Percentiles rank a stretch among this genome's conserved stretches.
Conservation (phyloP, 805 yeast genomes). For the Maudiozyma pseudohumilis region DNA sequence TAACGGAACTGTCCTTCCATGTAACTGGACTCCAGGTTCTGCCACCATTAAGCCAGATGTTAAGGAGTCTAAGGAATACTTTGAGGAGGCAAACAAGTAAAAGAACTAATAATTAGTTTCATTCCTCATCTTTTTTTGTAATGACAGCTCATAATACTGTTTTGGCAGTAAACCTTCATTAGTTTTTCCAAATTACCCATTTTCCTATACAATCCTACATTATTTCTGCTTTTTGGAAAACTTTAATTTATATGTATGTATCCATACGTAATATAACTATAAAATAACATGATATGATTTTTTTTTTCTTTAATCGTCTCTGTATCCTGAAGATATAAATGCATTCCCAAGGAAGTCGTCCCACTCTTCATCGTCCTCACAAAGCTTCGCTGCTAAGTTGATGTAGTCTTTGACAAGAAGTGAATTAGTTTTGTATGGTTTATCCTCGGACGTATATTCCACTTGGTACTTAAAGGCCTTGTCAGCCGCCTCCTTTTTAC, state of each 20-base stretch:
- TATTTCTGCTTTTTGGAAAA: too few relatives aligned
- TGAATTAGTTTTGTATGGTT: conserved; percentile 42
- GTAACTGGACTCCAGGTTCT: conserved; percentile 95
- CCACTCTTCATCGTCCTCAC: conserved; percentile 49
- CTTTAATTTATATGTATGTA: background rate
- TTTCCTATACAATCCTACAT: too few relatives aligned
- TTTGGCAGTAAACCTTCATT: too few relatives aligned
- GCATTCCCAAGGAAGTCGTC: conserved; percentile 43
- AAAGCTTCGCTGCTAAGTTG: conserved; percentile 43
- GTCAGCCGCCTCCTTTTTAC: conserved; percentile 41
- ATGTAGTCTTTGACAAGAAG: conserved; percentile 58
- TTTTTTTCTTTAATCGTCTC: conserved; percentile 28
- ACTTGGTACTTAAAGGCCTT: conserved; percentile 46
- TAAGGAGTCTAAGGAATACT: conserved; percentile 69
- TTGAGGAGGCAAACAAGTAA: conserved; percentile 45
- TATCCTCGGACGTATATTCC: conserved; percentile 62
- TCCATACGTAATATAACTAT: background rate
- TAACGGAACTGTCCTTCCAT: conserved; percentile 99
- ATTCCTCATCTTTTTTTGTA: too few relatives aligned
- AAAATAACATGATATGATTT: background rate
- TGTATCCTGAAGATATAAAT: conserved; percentile 58
- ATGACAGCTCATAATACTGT: too few relatives aligned
- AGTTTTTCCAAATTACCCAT: too few relatives aligned
- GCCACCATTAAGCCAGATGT: conserved; percentile 85
- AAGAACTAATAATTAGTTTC: too few relatives aligned